These are phyloP conservation scores for Entamoeba invadens DNA, from an alignment of 208 protist species.

Conservation along the genomic window DNA sequence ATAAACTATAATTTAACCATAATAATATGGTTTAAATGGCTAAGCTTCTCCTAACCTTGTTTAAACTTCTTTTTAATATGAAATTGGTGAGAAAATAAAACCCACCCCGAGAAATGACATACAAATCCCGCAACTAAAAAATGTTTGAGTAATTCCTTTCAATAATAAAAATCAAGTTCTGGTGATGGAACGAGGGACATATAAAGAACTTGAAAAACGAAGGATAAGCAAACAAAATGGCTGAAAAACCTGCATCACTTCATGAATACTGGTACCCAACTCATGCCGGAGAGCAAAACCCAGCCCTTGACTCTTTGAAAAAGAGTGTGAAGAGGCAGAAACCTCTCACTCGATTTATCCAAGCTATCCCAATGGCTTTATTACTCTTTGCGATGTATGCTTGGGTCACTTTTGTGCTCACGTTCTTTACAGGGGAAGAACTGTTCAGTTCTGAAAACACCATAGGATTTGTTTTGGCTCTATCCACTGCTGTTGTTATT, in stretches of 20 bases:
- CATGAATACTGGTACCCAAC: background rate
- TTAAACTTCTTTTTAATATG: too few relatives aligned
- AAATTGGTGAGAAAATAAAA: too few relatives aligned
- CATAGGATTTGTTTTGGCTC: background rate
- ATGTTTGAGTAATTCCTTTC: too few relatives aligned
- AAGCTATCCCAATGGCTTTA: background rate
- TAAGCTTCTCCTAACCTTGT: too few relatives aligned
- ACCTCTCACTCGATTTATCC: background rate
- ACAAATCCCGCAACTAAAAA: too few relatives aligned
- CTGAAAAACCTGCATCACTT: background rate
- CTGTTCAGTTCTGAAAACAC: background rate
- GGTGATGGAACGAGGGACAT: too few relatives aligned
- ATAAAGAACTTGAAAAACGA: too few relatives aligned
- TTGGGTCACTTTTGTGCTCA: background rate
- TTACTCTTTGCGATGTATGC: background rate
- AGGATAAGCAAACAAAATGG: background rate
- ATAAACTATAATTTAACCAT: too few relatives aligned
- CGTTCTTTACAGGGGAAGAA: background rate
- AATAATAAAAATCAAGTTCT: too few relatives aligned
- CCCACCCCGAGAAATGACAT: too few relatives aligned
- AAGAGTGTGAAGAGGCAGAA: background rate
- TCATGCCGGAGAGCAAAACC: background rate
- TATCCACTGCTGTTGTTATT: background rate
- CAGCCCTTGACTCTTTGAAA: background rate
- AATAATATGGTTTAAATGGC: too few relatives aligned